These are phyloP conservation scores for Ilyonectria robusta DNA, from an alignment of 2,329 filamentous ascomycete species.

Conservation along the genomic window DNA sequence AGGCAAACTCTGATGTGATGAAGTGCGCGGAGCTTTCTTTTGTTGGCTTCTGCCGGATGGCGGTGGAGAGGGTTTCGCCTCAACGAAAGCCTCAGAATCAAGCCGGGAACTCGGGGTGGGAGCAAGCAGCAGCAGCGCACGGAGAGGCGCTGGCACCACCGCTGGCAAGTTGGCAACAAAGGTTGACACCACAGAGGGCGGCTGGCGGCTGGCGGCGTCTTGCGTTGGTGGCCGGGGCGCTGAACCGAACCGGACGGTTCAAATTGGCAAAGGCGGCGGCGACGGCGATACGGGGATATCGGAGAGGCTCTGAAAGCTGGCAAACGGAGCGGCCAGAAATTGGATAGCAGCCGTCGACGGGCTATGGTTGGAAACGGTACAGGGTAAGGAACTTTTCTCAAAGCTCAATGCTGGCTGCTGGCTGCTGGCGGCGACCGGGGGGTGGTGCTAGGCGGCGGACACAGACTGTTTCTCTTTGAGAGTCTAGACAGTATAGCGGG, in stretches of 20 bases:
- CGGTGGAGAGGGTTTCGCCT: constrained; percentile 22
- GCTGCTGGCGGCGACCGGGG: constrained; percentile 14
- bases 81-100: constrained; percentile 18
- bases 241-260: constrained; percentile 13
- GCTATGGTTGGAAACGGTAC: neutral
- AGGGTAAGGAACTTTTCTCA: constrained; percentile 16
- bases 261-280: constrained; percentile 26
- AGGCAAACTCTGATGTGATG: constrained; percentile 46
- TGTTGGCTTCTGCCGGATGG: constrained; percentile 16
- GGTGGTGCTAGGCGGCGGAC: constrained; percentile 10
- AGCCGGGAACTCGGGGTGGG: constrained; percentile 6
- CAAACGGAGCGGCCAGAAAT: constrained; percentile 6
- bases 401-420: constrained; percentile 1
- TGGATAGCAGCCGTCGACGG: constrained; percentile 12
- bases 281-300: constrained; percentile 36
- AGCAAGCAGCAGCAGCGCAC: constrained; percentile 4
- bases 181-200: constrained; percentile 11
- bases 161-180: constrained; percentile 1
- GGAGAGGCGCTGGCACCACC: neutral
- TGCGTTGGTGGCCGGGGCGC: constrained; percentile 21
- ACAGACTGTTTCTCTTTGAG: constrained; percentile 7
- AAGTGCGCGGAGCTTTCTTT: constrained; percentile 28
- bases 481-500: constrained; percentile 15
- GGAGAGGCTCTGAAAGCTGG: constrained; percentile 22
- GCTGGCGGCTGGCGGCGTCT: constrained; percentile 20